Conservation (phyloP, 1,284 basidiomycete genomes). For the Stygiomarasmius scandens region DNA sequence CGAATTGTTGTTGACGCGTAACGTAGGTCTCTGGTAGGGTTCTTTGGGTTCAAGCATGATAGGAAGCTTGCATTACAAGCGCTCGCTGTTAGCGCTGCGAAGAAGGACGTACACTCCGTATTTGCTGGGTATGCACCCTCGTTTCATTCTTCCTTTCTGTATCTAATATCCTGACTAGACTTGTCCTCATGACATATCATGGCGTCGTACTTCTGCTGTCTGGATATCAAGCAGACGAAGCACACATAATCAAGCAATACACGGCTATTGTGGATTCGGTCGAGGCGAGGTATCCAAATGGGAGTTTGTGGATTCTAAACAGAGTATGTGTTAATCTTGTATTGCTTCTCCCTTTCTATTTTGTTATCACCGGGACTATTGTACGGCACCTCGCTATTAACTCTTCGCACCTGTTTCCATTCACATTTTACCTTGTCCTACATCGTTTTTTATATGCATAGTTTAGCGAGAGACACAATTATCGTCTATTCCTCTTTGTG, state of each 20-base stretch:
- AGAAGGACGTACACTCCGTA: slow-evolving; percentile 69
- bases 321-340: too few relatives aligned
- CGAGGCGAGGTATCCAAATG: slow-evolving; percentile 62
- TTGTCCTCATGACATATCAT: slow-evolving; percentile 80
- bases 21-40: slow-evolving; percentile 64
- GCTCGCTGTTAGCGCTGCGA: slow-evolving; percentile 58
- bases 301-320: slow-evolving; percentile 77
- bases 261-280: slow-evolving; percentile 60
- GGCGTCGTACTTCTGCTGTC: slow-evolving; percentile 69
- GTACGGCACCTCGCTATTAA: too few relatives aligned
- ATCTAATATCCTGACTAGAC: slow-evolving; percentile 36
- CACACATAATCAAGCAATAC: slow-evolving; percentile 64
- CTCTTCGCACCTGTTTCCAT: too few relatives aligned
- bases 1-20: background rate
- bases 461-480: too few relatives aligned
- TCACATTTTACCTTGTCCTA: too few relatives aligned
- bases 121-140: slow-evolving; percentile 64
- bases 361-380: too few relatives aligned
- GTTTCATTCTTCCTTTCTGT: background rate
- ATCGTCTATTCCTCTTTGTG: too few relatives aligned
- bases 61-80: slow-evolving; percentile 67
- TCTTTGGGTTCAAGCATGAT: slow-evolving; percentile 75
- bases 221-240: slow-evolving; percentile 75
- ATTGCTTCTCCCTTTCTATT: too few relatives aligned
- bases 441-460: too few relatives aligned